Percentiles rank a stretch among this genome's conserved stretches.
phyloP scores from a whole-genome alignment of 495 filamentous ascomycete species.

The Aspergillus nidulans region DNA sequence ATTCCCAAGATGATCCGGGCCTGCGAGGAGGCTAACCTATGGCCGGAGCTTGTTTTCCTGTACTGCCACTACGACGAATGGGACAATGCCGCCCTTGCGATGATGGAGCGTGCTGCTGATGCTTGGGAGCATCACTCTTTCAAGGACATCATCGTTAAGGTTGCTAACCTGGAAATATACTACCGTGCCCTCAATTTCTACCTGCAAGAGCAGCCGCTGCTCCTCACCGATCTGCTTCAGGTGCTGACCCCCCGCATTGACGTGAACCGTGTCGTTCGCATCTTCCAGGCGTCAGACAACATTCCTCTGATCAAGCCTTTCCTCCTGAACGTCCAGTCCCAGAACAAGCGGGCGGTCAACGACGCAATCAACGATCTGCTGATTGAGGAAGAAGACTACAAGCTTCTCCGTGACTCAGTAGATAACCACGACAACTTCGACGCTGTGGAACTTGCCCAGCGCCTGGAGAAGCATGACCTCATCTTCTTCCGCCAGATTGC shows the following conservation, averaged over 20 bases:
- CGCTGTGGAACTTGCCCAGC: conserved; percentile 87
- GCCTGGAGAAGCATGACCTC: conserved; percentile 91
- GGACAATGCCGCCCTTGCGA: conserved; percentile 96
- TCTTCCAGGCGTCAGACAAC: conserved; percentile 98
- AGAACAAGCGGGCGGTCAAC: conserved; percentile 98
- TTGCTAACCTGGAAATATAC: conserved; percentile 97
- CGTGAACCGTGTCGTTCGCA: conserved; percentile 94
- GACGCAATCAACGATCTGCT: conserved; percentile 96
- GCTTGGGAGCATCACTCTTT: conserved; percentile 99
- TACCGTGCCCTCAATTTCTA: conserved; percentile 98
- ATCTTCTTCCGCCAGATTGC: conserved; percentile 99
- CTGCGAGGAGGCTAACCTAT: conserved; percentile 91
- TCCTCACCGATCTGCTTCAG: conserved; percentile 93
- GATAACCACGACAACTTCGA: conserved; percentile 99
- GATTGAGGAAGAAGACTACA: conserved; percentile 99
- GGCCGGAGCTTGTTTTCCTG: conserved; percentile 97
- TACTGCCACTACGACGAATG: conserved; percentile 99
- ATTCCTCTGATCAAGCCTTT: conserved; percentile 99
- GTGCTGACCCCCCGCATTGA: conserved; percentile 89
- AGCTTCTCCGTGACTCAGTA: conserved; percentile 95
- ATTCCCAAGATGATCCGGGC: conserved; percentile 96
- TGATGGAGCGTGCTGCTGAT: conserved; percentile 98
- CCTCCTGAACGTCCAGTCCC: conserved; percentile 89
- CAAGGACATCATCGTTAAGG: conserved; percentile 98
- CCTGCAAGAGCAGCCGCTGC: conserved; percentile 89